Evolutionary conservation across 2,329 filamentous ascomycete genomes (phyloP).

Genomic region (Podosphaera leucotricha): DNA sequence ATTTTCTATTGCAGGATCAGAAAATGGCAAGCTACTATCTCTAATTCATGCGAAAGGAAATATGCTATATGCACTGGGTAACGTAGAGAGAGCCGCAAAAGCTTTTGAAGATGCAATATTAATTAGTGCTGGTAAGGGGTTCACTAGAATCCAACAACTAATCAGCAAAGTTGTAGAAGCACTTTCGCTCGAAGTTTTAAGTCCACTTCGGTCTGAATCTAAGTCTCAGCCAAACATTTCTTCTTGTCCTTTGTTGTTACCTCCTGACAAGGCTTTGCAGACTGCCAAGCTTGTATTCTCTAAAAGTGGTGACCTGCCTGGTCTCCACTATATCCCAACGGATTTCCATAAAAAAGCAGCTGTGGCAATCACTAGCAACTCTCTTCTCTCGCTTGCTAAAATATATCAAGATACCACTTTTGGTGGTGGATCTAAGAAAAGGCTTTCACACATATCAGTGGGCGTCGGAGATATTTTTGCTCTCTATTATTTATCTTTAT

Average conservation of each 20-base stretch:
- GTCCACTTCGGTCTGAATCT: conserved; percentile 15
- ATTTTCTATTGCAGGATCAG: conserved; percentile 60
- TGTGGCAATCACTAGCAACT: conserved; percentile 85
- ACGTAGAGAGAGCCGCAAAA: conserved; percentile 55
- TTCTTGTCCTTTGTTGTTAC: conserved; percentile 42
- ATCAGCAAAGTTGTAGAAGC: conserved; percentile 56
- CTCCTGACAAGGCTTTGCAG: conserved; percentile 60
- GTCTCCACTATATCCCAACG: conserved; percentile 47
- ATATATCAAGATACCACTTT: conserved; percentile 96
- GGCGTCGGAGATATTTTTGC: conserved; percentile 82
- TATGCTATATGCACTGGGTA: conserved; percentile 76
- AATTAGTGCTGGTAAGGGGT: conserved; percentile 53
- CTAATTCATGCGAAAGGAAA: conserved; percentile 96
- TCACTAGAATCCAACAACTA: conserved; percentile 49
- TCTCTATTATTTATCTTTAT: conserved; percentile 84
- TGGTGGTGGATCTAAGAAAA: conserved; percentile 22
- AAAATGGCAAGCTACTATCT: conserved; percentile 84
- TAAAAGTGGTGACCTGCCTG: conserved; percentile 51
- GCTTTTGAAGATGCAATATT: conserved; percentile 90
- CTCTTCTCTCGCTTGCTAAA: conserved; percentile 78
- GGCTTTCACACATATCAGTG: conserved; percentile 35
- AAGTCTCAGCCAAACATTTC: conserved; percentile 2
- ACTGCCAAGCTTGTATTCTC: conserved; percentile 70
- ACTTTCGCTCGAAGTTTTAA: conserved; percentile 27
- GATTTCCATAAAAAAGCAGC: conserved; percentile 54